These are phyloP conservation scores for Heliosperma pusillum DNA, from an alignment of 148 eudicot genomes.

Conservation along the genomic window DNA sequence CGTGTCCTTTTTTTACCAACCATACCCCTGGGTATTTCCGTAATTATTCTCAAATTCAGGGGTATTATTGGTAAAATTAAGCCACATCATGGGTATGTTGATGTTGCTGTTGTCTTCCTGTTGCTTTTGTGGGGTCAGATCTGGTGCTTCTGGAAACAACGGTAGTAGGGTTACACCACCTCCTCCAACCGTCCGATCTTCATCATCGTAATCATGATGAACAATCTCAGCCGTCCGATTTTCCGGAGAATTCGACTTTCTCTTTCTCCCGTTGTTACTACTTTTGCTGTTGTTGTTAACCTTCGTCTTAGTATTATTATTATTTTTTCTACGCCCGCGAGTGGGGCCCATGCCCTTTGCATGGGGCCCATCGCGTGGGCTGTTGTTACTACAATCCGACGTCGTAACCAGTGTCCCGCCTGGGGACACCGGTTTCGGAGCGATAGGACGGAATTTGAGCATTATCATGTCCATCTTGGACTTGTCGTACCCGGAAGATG, in stretches of 20 bases:
- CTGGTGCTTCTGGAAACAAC: conserved; percentile 26
- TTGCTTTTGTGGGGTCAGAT: conserved; percentile 19
- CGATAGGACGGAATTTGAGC: conserved; percentile 23
- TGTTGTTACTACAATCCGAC: background rate
- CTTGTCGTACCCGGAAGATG: background rate
- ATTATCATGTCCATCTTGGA: conserved; percentile 24
- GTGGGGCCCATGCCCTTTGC: conserved; percentile 7
- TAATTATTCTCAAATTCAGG: conserved; percentile 3
- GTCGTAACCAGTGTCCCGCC: background rate
- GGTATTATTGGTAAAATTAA: background rate
- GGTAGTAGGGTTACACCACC: conserved; percentile 15
- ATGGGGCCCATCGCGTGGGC: background rate
- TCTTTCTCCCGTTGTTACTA: background rate
- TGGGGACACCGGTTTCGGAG: conserved; percentile 14
- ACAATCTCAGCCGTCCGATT: background rate
- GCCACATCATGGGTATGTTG: background rate
- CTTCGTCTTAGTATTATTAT: background rate
- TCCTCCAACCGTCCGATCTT: background rate
- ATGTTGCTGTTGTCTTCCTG: background rate
- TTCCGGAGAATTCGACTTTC: conserved; percentile 14
- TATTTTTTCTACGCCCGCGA: conserved; percentile 5
- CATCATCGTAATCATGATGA: too few species aligned
- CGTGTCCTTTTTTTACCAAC: conserved; percentile 12
- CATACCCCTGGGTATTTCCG: background rate
- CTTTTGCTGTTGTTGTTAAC: background rate